phyloP scores from a whole-genome alignment of 2,329 filamentous ascomycete species.

The Canariomyces notabilis region DNA sequence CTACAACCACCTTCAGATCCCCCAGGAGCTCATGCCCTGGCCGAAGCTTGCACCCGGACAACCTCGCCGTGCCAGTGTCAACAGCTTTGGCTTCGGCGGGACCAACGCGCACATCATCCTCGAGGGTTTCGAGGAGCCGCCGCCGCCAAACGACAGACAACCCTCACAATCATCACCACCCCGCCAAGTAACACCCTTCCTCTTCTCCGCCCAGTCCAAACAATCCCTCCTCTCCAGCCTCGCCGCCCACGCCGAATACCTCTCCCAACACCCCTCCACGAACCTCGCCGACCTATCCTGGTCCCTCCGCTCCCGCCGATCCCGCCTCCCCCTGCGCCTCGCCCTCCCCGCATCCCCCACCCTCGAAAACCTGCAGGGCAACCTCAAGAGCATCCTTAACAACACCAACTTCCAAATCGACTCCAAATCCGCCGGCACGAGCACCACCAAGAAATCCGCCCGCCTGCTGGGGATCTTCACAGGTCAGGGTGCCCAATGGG shows the following conservation, averaged over 20 bases:
- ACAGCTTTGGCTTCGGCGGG: constrained; percentile 23
- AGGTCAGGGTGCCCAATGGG: constrained; percentile 29
- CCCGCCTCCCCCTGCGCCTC: background rate
- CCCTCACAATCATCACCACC: background rate
- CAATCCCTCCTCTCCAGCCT: constrained; percentile 1
- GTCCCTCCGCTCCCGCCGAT: constrained; percentile 9
- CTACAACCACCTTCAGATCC: background rate
- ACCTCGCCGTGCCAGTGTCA: background rate
- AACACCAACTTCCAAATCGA: too few relatives aligned
- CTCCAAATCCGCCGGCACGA: background rate
- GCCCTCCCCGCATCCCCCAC: background rate
- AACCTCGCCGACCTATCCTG: constrained; percentile 7
- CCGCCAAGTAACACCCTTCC: constrained; percentile 5
- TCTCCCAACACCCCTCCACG: background rate
- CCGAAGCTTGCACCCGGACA: background rate
- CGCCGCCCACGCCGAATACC: background rate
- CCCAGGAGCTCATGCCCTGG: background rate
- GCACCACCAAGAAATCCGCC: too few relatives aligned
- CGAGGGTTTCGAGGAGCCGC: constrained; percentile 1
- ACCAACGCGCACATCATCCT: constrained; percentile 28
- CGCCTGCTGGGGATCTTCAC: constrained; percentile 23
- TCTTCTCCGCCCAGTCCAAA: constrained; percentile 8
- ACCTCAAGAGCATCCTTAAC: too few relatives aligned
- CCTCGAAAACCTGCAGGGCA: too few relatives aligned
- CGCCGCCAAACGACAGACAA: background rate